A percentile compares a stretch with the other conserved stretches of the same genome.
Conservation (phyloP, 768 basidiomycete genomes). For the Amanita muscaria region DNA sequence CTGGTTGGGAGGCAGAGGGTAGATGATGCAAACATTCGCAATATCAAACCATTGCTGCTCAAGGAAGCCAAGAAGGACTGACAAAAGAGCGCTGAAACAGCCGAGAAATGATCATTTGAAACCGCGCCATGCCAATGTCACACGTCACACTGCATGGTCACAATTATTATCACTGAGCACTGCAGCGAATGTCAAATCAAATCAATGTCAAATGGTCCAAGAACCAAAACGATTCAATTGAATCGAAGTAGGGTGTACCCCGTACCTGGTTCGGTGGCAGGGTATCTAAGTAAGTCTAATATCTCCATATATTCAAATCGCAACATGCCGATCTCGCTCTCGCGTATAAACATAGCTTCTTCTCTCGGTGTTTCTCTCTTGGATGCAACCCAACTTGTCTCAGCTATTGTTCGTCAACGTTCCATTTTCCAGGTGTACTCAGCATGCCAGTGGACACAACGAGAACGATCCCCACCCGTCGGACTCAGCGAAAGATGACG, state of each 20-base stretch:
- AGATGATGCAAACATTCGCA: too few relatives aligned
- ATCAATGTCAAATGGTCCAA: too few relatives aligned
- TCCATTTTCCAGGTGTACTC: not conserved
- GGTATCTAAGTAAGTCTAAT: not conserved
- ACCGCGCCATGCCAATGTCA: too few relatives aligned
- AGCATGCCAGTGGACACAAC: constrained; percentile 38
- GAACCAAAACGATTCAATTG: too few relatives aligned
- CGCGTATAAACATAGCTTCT: constrained; percentile 1
- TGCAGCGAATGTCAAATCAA: too few relatives aligned
- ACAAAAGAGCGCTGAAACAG: too few relatives aligned
- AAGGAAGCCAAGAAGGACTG: too few relatives aligned
- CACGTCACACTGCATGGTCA: too few relatives aligned
- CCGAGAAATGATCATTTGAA: too few relatives aligned
- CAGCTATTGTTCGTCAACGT: not conserved
- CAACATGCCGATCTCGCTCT: not conserved
- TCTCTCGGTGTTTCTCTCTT: not conserved
- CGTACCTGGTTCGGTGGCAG: constrained; percentile 1
- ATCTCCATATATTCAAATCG: not conserved
- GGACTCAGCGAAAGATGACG: constrained; percentile 34
- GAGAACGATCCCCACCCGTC: constrained; percentile 26
- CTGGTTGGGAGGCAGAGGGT: too few relatives aligned
- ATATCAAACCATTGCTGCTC: too few relatives aligned
- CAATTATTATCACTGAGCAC: too few relatives aligned
- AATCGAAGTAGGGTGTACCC: constrained; percentile 2
- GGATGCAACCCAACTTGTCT: not conserved